These are phyloP conservation scores for Phytophthora agathidicida DNA, from an alignment of 352 stramenopile genomes.

Conservation along the genomic window DNA sequence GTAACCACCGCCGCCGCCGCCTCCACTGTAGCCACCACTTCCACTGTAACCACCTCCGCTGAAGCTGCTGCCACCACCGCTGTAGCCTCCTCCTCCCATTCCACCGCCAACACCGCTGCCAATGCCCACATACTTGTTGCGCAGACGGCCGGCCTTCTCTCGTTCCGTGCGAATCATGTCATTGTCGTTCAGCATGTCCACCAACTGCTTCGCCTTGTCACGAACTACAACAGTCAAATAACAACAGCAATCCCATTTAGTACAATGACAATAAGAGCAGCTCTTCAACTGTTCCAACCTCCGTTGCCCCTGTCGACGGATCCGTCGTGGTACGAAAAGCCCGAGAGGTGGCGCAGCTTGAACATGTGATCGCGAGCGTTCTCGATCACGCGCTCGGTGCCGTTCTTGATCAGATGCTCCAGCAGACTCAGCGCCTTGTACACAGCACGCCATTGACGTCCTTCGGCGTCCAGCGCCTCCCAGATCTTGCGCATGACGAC, in stretches of 20 bases:
- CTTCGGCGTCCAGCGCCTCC: slow-evolving; percentile 91
- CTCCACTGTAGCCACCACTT: slow-evolving; percentile 36
- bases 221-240: slow-evolving; percentile 62
- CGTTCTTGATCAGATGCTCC: slow-evolving; percentile 99
- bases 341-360: slow-evolving; percentile 85
- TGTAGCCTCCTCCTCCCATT: slow-evolving; percentile 44
- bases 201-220: slow-evolving; percentile 90
- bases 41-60: slow-evolving; percentile 48
- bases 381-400: slow-evolving; percentile 97
- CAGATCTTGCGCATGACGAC: slow-evolving; percentile 95
- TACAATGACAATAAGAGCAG: slow-evolving; percentile 8
- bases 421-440: slow-evolving; percentile 97
- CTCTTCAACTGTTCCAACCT: slow-evolving; percentile 29
- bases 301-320: slow-evolving; percentile 85
- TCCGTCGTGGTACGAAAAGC: slow-evolving; percentile 91
- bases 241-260: slow-evolving; percentile 9
- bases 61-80: slow-evolving; percentile 40
- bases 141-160: slow-evolving; percentile 84
- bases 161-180: slow-evolving; percentile 88
- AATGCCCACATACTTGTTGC: slow-evolving; percentile 91
- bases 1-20: slow-evolving; percentile 38
- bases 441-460: slow-evolving; percentile 95
- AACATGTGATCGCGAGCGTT: slow-evolving; percentile 96
- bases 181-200: slow-evolving; percentile 90
- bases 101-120: slow-evolving; percentile 57